Evolutionary conservation across 176 grass and related monocot genomes (phyloP), one percentile per base, ranked within the genome.

Genomic region (Juncus inflexus): DNA sequence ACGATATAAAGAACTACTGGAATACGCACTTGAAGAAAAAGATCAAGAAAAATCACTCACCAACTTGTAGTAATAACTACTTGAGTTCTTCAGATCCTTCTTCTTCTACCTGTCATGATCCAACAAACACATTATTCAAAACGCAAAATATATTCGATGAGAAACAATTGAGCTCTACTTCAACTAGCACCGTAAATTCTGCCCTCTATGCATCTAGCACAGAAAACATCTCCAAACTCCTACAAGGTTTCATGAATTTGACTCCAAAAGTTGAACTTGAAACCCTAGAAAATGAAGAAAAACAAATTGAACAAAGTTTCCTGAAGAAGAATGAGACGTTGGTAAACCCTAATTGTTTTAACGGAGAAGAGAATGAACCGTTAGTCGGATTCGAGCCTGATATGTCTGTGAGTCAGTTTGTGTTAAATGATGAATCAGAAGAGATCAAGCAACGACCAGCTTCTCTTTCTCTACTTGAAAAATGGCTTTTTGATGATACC

Each of bases 1-100:
- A 95, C 66, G 90, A 95, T 68, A 95, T 95, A 78, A 95, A 95
- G 79, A 95, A 95, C 69, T 95, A 86, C 79, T 95, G 90, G 90
- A 95, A 95, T 76, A 95, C 86, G 10, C 86, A 89, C 65, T 83
- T 95, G 62, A 95, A 95, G 90, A 95, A 95, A 66, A 89, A 89
- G 77, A 76, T 95, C 64, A 79, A 66, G 74, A 87, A 92, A 82
- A 55, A 84, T 50, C 72, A 82, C 0, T 58, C 83, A 51, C 65
- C 42, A 64, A 61, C 47, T 77, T 54, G 40, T 13, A 65, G 82
- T 64, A 14, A 12, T 13, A 8, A 64, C 66, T 42, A 76, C 28
- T 9, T 69, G 50, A 42, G 62, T 58, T 60, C 35, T n/a, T 78
- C 75, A 59, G 40, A 51, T 28, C 7, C 49, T 42, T 28, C 19